Evolutionary conservation across 805 yeast genomes (phyloP).

Genomic region (Ogataea trehaloabstinens): DNA sequence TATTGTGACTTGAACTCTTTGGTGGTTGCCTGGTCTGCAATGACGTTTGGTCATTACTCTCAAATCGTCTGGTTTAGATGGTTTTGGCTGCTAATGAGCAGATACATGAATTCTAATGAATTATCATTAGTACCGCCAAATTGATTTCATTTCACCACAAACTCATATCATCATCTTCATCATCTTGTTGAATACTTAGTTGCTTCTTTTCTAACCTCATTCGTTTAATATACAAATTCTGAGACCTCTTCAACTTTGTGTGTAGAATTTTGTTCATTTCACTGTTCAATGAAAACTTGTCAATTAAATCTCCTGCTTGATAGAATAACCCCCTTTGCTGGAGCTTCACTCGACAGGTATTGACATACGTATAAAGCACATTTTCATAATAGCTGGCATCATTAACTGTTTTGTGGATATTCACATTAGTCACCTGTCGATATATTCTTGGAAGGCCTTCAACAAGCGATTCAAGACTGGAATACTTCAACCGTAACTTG

Average conservation of each 20-base stretch:
- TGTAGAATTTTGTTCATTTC: conserved; percentile 20
- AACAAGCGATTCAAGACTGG: conserved; percentile 23
- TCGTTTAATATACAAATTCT: conserved; percentile 17
- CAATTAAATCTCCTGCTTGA: conserved; percentile 28
- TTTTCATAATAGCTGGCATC: conserved; percentile 21
- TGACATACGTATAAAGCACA: conserved; percentile 21
- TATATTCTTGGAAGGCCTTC: conserved; percentile 23
- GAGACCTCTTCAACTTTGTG: conserved; percentile 14
- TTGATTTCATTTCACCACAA: conserved; percentile 20
- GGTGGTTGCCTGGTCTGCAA: conserved; percentile 56
- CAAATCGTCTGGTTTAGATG: conserved; percentile 96
- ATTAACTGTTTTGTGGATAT: conserved; percentile 9
- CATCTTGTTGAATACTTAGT: conserved; percentile 28
- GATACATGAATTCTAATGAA: conserved; percentile 78
- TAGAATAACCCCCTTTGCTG: conserved; percentile 21
- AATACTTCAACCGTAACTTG: conserved; percentile 19
- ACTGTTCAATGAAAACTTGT: conserved; percentile 23
- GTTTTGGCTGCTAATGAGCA: conserved; percentile 76
- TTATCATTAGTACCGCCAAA: conserved; percentile 34
- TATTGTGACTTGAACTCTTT: conserved; percentile 39
- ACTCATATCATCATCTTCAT: conserved; percentile 29
- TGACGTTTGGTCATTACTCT: conserved; percentile 78
- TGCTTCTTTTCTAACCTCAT: conserved; percentile 12
- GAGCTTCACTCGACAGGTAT: conserved; percentile 20
- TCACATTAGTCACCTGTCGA: conserved; percentile 7